phyloP scores from a whole-genome alignment of 2,329 filamentous ascomycete species.

The Aspergillus neotritici region DNA sequence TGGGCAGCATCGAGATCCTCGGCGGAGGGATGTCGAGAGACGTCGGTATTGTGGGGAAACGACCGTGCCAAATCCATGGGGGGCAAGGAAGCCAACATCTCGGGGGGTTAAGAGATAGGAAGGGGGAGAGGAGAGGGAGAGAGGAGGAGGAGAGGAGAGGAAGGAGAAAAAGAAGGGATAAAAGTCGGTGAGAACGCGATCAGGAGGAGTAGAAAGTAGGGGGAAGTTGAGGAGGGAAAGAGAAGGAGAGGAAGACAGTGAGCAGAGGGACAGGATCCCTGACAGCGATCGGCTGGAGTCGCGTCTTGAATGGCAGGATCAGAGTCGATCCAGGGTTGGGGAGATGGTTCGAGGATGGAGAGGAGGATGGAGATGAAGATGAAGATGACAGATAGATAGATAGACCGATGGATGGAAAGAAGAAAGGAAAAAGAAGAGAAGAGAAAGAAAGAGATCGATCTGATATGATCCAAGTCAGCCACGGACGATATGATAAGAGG shows the following conservation, averaged over 20 bases:
- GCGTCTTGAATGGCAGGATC: too few species aligned
- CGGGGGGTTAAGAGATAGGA: too few species aligned
- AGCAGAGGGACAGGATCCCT: not conserved
- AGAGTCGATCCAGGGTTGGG: too few species aligned
- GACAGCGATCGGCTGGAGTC: too few species aligned
- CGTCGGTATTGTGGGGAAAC: slow-evolving; percentile 25
- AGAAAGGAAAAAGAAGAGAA: slow-evolving; percentile 1
- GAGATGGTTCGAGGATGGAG: slow-evolving; percentile 2
- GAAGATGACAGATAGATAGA: not conserved
- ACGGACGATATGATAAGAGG: slow-evolving; percentile 9
- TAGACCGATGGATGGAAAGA: slow-evolving; percentile 3
- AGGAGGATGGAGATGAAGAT: slow-evolving; percentile 5
- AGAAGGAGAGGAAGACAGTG: not conserved
- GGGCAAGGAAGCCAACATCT: slow-evolving; percentile 34
- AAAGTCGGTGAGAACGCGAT: not conserved
- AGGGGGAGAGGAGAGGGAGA: slow-evolving; percentile 6
- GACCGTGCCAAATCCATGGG: slow-evolving; percentile 35
- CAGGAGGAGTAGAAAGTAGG: slow-evolving; percentile 5
- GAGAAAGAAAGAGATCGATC: slow-evolving; percentile 4
- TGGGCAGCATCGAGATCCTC: slow-evolving; percentile 45
- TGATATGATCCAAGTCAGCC: slow-evolving; percentile 1
- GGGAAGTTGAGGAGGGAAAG: slow-evolving; percentile 4
- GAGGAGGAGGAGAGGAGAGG: slow-evolving; percentile 9
- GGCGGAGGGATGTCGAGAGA: slow-evolving; percentile 40
- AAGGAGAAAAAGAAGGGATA: slow-evolving; percentile 2